Percentiles rank a stretch among this genome's conserved stretches.
Evolutionary conservation across 2,329 filamentous ascomycete species (phyloP).

Genomic region (Stemphylium vesicarium): DNA sequence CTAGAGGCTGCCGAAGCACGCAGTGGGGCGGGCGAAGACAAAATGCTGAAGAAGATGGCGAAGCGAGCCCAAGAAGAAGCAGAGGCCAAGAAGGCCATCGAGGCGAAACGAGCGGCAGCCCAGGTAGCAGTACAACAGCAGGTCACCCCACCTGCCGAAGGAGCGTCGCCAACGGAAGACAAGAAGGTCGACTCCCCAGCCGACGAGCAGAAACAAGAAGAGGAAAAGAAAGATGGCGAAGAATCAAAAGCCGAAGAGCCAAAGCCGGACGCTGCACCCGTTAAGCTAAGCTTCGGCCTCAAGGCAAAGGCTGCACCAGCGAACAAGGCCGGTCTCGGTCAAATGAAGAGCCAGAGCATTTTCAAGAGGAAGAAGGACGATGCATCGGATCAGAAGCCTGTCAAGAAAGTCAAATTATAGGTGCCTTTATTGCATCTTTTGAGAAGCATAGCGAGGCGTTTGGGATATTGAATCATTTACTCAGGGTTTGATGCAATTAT

Average conservation of each 20-base stretch:
- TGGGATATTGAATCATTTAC: neutral
- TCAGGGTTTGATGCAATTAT: neutral
- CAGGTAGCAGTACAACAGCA: slow-evolving; percentile 43
- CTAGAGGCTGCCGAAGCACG: slow-evolving; percentile 89
- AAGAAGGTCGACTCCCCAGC: slow-evolving; percentile 60
- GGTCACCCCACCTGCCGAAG: slow-evolving; percentile 42
- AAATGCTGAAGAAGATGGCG: slow-evolving; percentile 83
- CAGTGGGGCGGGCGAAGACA: slow-evolving; percentile 87
- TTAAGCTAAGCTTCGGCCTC: slow-evolving; percentile 33
- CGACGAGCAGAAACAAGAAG: slow-evolving; percentile 84
- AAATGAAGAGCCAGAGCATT: slow-evolving; percentile 47
- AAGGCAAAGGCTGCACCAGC: slow-evolving; percentile 20
- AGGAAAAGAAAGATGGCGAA: slow-evolving; percentile 67
- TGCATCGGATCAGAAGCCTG: slow-evolving; percentile 32
- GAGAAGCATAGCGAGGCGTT: slow-evolving; percentile 34
- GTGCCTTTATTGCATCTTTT: neutral
- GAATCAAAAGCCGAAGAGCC: slow-evolving; percentile 49
- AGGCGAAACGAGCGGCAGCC: slow-evolving; percentile 54
- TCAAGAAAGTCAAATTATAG: slow-evolving; percentile 45
- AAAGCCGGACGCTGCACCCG: slow-evolving; percentile 36
- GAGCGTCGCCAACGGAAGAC: slow-evolving; percentile 32
- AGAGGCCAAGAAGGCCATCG: slow-evolving; percentile 44
- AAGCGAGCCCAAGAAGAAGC: slow-evolving; percentile 70
- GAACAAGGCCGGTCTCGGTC: slow-evolving; percentile 36
- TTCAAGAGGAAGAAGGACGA: slow-evolving; percentile 46